A percentile compares a stretch with the other conserved stretches of the same genome.
Conservation (phyloP, 2,329 filamentous ascomycete species). For the Metarhizium brunneum region DNA sequence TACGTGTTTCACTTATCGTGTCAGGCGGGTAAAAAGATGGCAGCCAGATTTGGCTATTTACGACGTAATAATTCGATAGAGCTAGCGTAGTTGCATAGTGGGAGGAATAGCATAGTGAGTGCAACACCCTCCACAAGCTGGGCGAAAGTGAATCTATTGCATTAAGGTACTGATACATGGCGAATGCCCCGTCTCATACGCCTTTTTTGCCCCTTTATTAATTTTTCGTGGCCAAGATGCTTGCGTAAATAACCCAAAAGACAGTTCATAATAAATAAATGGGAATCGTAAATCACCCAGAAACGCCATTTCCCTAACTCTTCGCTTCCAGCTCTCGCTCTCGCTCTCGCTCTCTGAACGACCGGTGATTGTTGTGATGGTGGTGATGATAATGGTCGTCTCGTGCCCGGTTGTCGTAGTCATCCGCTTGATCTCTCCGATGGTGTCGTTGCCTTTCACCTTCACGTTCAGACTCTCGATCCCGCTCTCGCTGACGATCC, state of each 20-base stretch:
- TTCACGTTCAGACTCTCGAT: slow-evolving; percentile 6
- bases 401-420: slow-evolving; percentile 8
- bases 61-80: too few relatives aligned
- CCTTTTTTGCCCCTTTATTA: too few relatives aligned
- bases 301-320: not conserved
- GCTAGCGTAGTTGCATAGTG: too few relatives aligned
- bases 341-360: slow-evolving; percentile 13
- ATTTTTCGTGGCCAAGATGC: too few relatives aligned
- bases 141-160: too few relatives aligned
- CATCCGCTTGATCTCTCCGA: slow-evolving; percentile 13
- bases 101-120: too few relatives aligned
- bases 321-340: slow-evolving; percentile 6
- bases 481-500: slow-evolving; percentile 1
- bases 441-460: slow-evolving; percentile 13
- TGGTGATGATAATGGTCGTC: slow-evolving; percentile 7
- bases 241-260: not conserved
- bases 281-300: not conserved
- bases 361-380: slow-evolving; percentile 11
- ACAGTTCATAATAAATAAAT: not conserved
- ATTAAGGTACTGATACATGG: too few relatives aligned
- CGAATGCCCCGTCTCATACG: too few relatives aligned
- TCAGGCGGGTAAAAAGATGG: too few relatives aligned
- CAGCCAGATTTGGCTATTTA: too few relatives aligned
- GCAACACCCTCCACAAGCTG: too few relatives aligned
- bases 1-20: too few relatives aligned